Evolutionary conservation across 768 basidiomycete genomes (phyloP), one percentile per base, ranked within the genome.

Genomic region (Rhizopogon roseolus): DNA sequence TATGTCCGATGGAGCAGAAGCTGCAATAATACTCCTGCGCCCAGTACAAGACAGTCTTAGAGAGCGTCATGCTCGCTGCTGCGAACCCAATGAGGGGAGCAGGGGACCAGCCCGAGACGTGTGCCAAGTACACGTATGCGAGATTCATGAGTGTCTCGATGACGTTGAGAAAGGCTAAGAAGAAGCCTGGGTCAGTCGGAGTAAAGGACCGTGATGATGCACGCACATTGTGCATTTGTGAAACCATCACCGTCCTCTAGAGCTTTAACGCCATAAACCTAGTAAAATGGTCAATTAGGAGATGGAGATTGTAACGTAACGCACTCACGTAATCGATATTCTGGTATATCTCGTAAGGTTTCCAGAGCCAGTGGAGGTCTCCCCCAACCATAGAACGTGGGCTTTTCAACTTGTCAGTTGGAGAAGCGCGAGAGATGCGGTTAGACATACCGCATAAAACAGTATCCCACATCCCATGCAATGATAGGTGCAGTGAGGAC

Each of bases 331-430:
- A 63, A 56, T 77, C 72, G 34, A 91, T 72, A n/a, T 85, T 73
- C 63, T 90, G 85, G 69, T 92, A 93, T 29, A 88, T 55, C 25
- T 76, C 79, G 63, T 95, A 95, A 2, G 91, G 91, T 54, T 79
- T 74, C 93, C 93, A 96, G 41, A 95, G 80, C 93, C 92, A 95
- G 61, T 93, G 88, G 43, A 94, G 74, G 68, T 94, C 91, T 2
- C 93, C 93, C 1, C 90, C 92, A 59, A 72, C 73, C 85, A 94
- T 90, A 4, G 91, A 93, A 19, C 91, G 80, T 17, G 93, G 93
- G 37, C 92, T 92, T 55, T 39, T 1, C 13, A 36, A 51, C 8
- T 5, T 32, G 39, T 50, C 9, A 54, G 38, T 28, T 5, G 6
- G 53, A 34, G 25, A 38, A 29, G 17, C 41, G 38, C 44, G 43